Evolutionary conservation across 768 basidiomycete species (phyloP).

Genomic region (Suillus subaureus): DNA sequence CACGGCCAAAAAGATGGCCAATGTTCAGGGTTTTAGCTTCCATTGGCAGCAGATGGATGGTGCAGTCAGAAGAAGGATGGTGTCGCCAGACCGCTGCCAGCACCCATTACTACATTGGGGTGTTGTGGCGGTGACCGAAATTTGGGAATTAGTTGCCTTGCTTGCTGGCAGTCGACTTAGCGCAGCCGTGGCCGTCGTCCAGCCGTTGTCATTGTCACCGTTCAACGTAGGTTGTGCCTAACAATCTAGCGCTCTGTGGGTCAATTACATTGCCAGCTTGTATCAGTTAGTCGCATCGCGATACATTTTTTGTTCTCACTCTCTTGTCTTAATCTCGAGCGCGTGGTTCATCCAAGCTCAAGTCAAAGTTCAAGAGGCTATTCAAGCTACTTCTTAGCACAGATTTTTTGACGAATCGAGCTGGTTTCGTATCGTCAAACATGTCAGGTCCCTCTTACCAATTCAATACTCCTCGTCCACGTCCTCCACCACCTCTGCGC

Average conservation of each 20-base stretch:
- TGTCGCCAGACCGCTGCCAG: not conserved
- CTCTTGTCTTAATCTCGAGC: not conserved
- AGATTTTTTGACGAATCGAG: conserved; percentile 24
- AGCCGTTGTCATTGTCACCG: conserved; percentile 17
- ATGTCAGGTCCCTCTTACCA: conserved; percentile 69
- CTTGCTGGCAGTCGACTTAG: conserved; percentile 29
- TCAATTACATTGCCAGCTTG: not conserved
- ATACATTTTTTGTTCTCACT: not conserved
- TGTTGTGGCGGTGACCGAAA: conserved; percentile 20
- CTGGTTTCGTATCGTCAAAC: conserved; percentile 35
- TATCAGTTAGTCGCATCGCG: conserved; percentile 6
- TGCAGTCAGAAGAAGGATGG: conserved; percentile 4
- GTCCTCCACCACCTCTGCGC: conserved; percentile 57
- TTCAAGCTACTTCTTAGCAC: conserved; percentile 10
- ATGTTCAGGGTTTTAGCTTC: conserved; percentile 3
- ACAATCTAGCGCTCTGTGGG: conserved; percentile 1
- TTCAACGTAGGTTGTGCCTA: conserved; percentile 7
- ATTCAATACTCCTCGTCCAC: conserved; percentile 63
- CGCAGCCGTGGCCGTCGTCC: conserved; percentile 32
- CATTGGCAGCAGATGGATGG: not conserved
- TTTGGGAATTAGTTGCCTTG: conserved; percentile 22
- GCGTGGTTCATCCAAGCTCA: conserved; percentile 20
- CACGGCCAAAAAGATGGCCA: not conserved
- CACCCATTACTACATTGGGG: conserved; percentile 6
- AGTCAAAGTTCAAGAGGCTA: conserved; percentile 6